Base-by-base conservation (phyloP, 305 asterid genomes). In the Striga hermonthica region DNA sequence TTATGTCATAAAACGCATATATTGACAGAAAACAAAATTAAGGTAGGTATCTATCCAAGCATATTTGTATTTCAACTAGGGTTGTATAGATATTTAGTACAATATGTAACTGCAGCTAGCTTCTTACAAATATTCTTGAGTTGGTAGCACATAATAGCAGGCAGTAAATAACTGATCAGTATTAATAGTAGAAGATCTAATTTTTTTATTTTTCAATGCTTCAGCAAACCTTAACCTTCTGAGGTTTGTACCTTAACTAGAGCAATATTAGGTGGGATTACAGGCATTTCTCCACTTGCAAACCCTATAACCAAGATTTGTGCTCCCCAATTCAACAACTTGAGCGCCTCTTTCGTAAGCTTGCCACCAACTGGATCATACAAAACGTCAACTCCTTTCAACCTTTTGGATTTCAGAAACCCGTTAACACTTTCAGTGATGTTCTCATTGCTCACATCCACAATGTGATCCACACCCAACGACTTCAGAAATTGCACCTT, bases 361-460 rank as follows among this genome's bases (percentile, higher is more conserved):
- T 83, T 88, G 34, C 99, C 99, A 9, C 99, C 99, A 7, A 93
- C 99, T 6, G 99, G 99, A 81, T 93, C 99, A 52, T 88, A 93
- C 77, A 93, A 72, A 64, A 93, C 99, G 75, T 93, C 99, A 35
- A 90, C 88, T 59, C 97, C 99, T 82, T 78, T 86, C 34, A 93
- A 84, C 70, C 86, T 93, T 79, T 82, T 79, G 7, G 78, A 76
- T 76, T 82, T 86, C 6, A 93, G 71, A 71, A 88, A 93, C 9
- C 82, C 90, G 79, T 81, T 86, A 14, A 88, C 86, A 34, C 94
- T 88, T 70, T 88, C 87, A 45, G 56, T 80, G 13, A 86, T 69
- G n/a, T 80, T 84, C 74, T 79, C 90, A 63, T 81, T 82, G 80
- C 85, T 85, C 79, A 78, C 66, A 72, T 88, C 96, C 57, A 90